phyloP scores from a whole-genome alignment of 225 moss, liverwort and hornwort species.

The Rhytidiadelphus loreus region DNA sequence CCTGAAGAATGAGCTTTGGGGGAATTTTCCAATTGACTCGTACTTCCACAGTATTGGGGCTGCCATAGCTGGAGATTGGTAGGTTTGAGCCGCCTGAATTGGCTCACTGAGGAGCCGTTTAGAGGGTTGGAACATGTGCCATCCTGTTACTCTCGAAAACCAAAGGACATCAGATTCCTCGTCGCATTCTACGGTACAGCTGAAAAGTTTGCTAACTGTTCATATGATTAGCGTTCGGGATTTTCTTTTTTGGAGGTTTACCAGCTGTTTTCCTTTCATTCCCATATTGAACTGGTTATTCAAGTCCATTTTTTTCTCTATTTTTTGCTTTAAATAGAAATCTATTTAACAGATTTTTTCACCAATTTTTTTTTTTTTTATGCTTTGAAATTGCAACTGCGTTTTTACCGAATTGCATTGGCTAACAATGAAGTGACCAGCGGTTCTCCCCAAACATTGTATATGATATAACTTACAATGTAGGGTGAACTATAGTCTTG shows the following conservation, averaged over 20 bases:
- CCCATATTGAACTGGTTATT: not conserved
- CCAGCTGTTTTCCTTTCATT: not conserved
- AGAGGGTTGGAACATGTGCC: not conserved
- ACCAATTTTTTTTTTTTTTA: not conserved
- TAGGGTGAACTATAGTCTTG: not conserved
- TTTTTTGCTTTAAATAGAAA: not conserved
- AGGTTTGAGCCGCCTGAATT: not conserved
- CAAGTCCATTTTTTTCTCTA: accelerated
- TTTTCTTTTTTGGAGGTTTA: not conserved
- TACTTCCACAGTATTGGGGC: not conserved
- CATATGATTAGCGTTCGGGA: not conserved
- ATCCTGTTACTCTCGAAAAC: not conserved
- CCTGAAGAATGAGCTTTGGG: not conserved
- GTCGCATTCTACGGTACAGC: not conserved
- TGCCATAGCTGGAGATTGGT: not conserved
- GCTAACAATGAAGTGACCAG: not conserved
- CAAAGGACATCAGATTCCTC: not conserved
- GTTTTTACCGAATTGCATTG: not conserved
- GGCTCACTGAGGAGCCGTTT: not conserved
- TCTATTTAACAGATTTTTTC: not conserved
- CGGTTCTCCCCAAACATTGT: accelerated
- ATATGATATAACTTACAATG: not conserved
- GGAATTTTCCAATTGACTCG: not conserved
- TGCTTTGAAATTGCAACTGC: not conserved
- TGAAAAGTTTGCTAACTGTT: not conserved